Percentiles rank a stretch among this genome's conserved stretches.
phyloP scores from a whole-genome alignment of 163 green algal genomes.

The Chlorella variabilis region DNA sequence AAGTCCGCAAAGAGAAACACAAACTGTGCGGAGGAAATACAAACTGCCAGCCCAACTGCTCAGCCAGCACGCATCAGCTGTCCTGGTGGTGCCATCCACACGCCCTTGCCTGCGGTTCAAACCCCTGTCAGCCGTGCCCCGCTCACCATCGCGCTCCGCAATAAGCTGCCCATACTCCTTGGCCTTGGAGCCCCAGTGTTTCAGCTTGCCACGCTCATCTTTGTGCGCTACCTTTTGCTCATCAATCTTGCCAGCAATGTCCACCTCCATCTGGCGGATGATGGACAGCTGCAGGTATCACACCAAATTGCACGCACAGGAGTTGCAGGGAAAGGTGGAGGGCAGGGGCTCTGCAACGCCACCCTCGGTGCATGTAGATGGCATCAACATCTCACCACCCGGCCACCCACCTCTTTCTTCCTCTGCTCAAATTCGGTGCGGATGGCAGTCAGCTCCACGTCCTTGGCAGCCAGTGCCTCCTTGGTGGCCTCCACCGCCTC shows the following conservation, averaged over 20 bases:
- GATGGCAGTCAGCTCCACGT: conserved; percentile 48
- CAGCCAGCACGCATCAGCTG: too few relatives aligned
- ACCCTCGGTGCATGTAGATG: too few relatives aligned
- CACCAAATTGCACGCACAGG: background rate
- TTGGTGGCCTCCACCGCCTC: conserved; percentile 46
- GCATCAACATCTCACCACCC: too few relatives aligned
- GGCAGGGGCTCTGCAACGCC: too few relatives aligned
- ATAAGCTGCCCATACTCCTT: conserved; percentile 37
- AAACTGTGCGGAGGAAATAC: too few relatives aligned
- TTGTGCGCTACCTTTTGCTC: conserved; percentile 48
- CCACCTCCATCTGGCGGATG: conserved; percentile 69
- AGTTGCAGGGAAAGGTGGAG: too few relatives aligned
- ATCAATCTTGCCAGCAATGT: conserved; percentile 63
- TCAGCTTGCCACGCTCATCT: conserved; percentile 61
- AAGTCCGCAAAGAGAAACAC: too few relatives aligned
- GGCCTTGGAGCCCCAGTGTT: conserved; percentile 44
- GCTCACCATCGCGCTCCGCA: conserved; percentile 17
- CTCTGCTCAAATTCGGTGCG: conserved; percentile 53
- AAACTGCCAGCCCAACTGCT: too few relatives aligned
- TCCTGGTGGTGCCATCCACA: too few relatives aligned
- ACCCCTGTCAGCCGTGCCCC: too few relatives aligned
- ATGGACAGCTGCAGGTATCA: conserved; percentile 50
- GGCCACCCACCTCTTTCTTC: conserved; percentile 51
- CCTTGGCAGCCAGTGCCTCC: conserved; percentile 49
- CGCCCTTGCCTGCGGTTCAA: too few relatives aligned